Conservation (phyloP, 1,139 yeast species). For the Kluyveromyces sp. region DNA sequence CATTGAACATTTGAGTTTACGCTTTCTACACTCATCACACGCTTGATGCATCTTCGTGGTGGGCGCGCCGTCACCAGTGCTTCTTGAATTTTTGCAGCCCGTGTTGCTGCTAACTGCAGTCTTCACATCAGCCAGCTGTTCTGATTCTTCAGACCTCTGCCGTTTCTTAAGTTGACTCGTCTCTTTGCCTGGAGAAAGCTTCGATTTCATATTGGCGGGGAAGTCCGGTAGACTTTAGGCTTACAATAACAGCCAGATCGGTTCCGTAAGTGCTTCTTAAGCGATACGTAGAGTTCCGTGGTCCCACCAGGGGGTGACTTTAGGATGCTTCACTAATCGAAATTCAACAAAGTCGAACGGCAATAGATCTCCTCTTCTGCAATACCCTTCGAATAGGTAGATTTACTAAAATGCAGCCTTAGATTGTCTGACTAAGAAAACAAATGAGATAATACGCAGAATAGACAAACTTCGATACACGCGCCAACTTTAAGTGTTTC, state of each 20-base stretch:
- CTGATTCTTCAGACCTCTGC: background rate
- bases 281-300: too few species aligned
- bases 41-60: conserved; percentile 19
- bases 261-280: too few species aligned
- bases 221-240: background rate
- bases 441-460: background rate
- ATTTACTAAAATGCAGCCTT: too few species aligned
- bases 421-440: too few species aligned
- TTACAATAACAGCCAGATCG: too few species aligned
- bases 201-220: background rate
- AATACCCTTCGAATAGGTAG: background rate
- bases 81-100: background rate
- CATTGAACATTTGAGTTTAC: conserved; percentile 53
- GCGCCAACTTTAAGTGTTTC: too few species aligned
- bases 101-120: background rate
- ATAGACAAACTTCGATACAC: background rate
- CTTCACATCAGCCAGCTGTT: background rate
- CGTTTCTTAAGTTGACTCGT: background rate
- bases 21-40: conserved; percentile 45
- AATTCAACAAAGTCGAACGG: background rate
- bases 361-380: background rate
- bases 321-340: background rate
- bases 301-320: background rate
- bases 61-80: background rate
- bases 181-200: background rate